A percentile compares a stretch with the other conserved stretches of the same genome.
These are phyloP conservation scores for Rhodamnia argentea DNA, from an alignment of 345 rosid species.

Conservation along the genomic window DNA sequence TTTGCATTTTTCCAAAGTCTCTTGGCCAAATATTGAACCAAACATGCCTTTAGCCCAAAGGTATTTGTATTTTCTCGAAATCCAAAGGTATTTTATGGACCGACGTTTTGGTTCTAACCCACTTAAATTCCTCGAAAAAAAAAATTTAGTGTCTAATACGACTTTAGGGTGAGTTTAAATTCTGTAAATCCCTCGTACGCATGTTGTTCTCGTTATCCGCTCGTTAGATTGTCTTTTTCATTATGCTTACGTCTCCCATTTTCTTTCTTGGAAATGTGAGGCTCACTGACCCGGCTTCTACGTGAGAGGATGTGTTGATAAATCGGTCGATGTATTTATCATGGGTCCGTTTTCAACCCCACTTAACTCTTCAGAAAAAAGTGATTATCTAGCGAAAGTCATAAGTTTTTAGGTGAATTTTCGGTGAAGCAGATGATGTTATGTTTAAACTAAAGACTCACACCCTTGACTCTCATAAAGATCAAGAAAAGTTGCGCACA, in stretches of 20 bases:
- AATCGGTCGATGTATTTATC: background rate
- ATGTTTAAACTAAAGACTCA: background rate
- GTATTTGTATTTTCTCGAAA: too few species aligned
- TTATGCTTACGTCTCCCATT: fast-evolving
- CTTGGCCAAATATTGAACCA: too few species aligned
- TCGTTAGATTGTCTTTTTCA: background rate
- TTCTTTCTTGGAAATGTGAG: background rate
- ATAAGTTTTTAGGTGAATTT: background rate
- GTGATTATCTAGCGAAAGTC: background rate
- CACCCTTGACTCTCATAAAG: background rate
- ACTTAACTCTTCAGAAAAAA: background rate
- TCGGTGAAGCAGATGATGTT: background rate
- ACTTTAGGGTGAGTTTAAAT: fast-evolving
- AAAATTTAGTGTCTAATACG: background rate
- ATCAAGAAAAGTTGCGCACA: background rate
- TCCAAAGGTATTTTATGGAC: background rate
- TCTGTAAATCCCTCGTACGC: fast-evolving
- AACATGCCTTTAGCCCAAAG: too few species aligned
- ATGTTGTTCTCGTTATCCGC: background rate
- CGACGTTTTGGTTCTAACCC: background rate
- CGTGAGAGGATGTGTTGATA: background rate
- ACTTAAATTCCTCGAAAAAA: background rate
- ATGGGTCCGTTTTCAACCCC: too few species aligned
- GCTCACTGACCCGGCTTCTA: background rate
- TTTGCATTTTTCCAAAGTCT: too few species aligned